A percentile compares a stretch with the other conserved stretches of the same genome.
Evolutionary conservation across 1,139 yeast genomes (phyloP).

Genomic region (Blastobotrys indianensis): DNA sequence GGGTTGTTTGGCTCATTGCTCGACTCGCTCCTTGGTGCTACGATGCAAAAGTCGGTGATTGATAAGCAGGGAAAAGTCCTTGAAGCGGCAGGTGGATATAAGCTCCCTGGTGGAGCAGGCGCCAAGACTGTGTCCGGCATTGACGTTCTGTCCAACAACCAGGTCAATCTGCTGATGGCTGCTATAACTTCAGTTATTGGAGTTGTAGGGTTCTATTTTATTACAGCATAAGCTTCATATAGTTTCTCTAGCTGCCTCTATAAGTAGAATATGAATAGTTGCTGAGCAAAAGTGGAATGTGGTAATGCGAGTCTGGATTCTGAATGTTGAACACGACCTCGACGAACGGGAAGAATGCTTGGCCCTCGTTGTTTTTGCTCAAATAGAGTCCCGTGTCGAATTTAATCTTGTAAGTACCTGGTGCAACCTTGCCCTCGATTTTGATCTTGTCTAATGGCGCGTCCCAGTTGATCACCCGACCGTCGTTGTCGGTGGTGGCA

Average conservation of each 20-base stretch:
- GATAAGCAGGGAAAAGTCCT: constrained; percentile 36
- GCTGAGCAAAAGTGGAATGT: constrained; percentile 74
- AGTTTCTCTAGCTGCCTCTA: constrained; percentile 54
- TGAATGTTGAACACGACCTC: constrained; percentile 67
- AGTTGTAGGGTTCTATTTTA: constrained; percentile 18
- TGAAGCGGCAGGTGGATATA: constrained; percentile 40
- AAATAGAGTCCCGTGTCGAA: constrained; percentile 71
- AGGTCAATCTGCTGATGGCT: constrained; percentile 40
- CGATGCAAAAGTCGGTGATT: constrained; percentile 37
- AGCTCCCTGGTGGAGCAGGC: constrained; percentile 17
- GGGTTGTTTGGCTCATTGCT: constrained; percentile 41
- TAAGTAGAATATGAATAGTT: constrained; percentile 85
- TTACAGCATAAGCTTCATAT: not conserved
- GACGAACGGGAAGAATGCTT: constrained; percentile 69
- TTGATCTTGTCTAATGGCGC: constrained; percentile 23
- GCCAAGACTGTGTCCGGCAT: constrained; percentile 25
- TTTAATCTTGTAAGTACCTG: constrained; percentile 68
- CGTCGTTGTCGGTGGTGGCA: constrained; percentile 68
- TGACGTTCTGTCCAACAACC: constrained; percentile 38
- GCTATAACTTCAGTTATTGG: constrained; percentile 28
- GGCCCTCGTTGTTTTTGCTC: constrained; percentile 29
- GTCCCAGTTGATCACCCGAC: constrained; percentile 68
- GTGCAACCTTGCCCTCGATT: constrained; percentile 35
- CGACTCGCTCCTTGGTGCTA: constrained; percentile 44
- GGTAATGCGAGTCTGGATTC: constrained; percentile 70